phyloP scores from a whole-genome alignment of 208 protist genomes.

The Herpetomonas samuelpessoai region DNA sequence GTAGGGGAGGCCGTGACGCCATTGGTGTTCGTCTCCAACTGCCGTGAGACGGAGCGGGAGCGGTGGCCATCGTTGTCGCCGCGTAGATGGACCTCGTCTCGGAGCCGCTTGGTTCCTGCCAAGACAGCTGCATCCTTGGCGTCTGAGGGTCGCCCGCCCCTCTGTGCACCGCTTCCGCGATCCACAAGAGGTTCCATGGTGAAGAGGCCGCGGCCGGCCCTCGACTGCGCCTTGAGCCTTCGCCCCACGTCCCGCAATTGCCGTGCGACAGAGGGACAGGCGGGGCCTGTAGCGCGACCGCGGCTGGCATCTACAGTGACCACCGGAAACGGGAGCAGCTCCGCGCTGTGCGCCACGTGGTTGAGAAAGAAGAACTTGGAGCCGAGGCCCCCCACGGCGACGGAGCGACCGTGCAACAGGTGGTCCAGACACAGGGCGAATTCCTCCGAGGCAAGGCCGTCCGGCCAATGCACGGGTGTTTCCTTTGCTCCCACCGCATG shows the following conservation, averaged over 20 bases:
- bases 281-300: constrained; percentile 9
- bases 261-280: constrained; percentile 3
- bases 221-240: constrained; percentile 8
- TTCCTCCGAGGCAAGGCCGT: constrained; percentile 49
- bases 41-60: too few relatives aligned
- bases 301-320: constrained; percentile 45
- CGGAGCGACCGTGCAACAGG: constrained; percentile 66
- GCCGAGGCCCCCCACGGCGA: constrained; percentile 72
- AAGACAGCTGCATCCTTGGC: too few relatives aligned
- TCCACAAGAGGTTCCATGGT: too few relatives aligned
- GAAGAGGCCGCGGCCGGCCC: too few relatives aligned
- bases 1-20: too few relatives aligned
- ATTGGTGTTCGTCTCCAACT: too few relatives aligned
- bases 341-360: constrained; percentile 57
- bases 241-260: constrained; percentile 12
- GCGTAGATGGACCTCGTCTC: too few relatives aligned
- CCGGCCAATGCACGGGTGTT: constrained; percentile 36
- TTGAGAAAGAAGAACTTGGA: constrained; percentile 82
- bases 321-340: constrained; percentile 32
- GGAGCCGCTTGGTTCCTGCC: too few relatives aligned
- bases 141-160: too few relatives aligned
- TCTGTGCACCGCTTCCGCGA: too few relatives aligned
- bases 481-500: background rate
- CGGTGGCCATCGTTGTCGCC: too few relatives aligned
- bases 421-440: constrained; percentile 66